phyloP scores from a whole-genome alignment of 208 protist genomes.

The Crithidia acanthocephali region DNA sequence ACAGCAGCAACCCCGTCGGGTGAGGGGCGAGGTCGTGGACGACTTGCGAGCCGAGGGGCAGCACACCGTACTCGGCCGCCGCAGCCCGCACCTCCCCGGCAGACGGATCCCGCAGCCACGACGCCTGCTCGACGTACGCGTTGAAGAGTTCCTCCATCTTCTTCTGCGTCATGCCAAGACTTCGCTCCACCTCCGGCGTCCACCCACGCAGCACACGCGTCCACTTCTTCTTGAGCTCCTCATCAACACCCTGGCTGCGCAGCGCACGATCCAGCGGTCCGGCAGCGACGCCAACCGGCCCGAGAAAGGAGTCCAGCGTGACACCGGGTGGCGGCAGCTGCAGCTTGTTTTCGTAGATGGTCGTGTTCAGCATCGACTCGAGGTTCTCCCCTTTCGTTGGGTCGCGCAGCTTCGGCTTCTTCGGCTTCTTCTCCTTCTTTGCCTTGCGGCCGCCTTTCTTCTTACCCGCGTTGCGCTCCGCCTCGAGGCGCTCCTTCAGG shows the following conservation, averaged over 20 bases:
- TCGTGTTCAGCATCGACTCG: slow-evolving; percentile 79
- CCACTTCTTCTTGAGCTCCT: slow-evolving; percentile 92
- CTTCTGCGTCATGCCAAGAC: slow-evolving; percentile 81
- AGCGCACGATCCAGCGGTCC: slow-evolving; percentile 50
- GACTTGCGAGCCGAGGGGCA: slow-evolving; percentile 91
- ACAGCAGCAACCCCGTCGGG: slow-evolving; percentile 76
- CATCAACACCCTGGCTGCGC: slow-evolving; percentile 53
- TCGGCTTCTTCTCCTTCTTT: slow-evolving; percentile 75
- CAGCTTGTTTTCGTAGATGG: slow-evolving; percentile 86
- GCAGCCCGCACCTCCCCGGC: slow-evolving; percentile 79
- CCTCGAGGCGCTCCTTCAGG: slow-evolving; percentile 85
- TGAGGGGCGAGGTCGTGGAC: slow-evolving; percentile 88
- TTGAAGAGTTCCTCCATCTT: slow-evolving; percentile 80
- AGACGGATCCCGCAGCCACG: slow-evolving; percentile 78
- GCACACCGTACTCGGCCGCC: slow-evolving; percentile 81
- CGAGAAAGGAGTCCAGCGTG: slow-evolving; percentile 71
- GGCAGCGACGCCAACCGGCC: slow-evolving; percentile 60
- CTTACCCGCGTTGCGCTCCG: slow-evolving; percentile 62
- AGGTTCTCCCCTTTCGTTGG: slow-evolving; percentile 85
- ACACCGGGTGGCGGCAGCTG: slow-evolving; percentile 63
- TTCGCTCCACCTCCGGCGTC: slow-evolving; percentile 69
- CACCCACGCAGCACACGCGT: slow-evolving; percentile 79
- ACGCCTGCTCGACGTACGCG: slow-evolving; percentile 56
- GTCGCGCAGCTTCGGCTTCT: slow-evolving; percentile 87
- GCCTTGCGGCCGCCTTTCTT: slow-evolving; percentile 44